Conservation (phyloP, 78 protist species). For the Dictyostelium firmibasis region DNA sequence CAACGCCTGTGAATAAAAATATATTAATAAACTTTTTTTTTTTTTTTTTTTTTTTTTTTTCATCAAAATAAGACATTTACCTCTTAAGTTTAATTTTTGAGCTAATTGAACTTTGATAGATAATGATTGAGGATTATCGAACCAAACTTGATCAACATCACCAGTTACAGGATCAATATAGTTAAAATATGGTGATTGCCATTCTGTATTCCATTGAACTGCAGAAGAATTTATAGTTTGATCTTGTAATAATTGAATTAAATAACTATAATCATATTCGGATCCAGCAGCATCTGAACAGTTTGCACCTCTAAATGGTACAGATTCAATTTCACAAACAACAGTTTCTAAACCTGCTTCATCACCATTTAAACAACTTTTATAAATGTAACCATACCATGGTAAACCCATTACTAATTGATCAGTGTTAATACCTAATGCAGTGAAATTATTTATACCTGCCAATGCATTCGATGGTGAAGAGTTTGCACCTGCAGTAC, state of each 20-base stretch:
- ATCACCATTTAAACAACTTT: neutral
- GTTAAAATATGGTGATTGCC: slow-evolving; percentile 68
- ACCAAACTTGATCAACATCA: slow-evolving; percentile 48
- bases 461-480: neutral
- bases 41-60: no score
- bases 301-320: slow-evolving; percentile 25
- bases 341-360: neutral
- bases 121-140: slow-evolving; percentile 57
- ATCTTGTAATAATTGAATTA: neutral
- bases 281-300: slow-evolving; percentile 83
- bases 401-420: slow-evolving; percentile 84
- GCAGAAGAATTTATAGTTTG: neutral
- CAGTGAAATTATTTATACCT: slow-evolving; percentile 49
- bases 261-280: slow-evolving; percentile 13
- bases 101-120: slow-evolving; percentile 34
- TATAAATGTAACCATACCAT: slow-evolving; percentile 81
- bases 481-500: slow-evolving; percentile 83
- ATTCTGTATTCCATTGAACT: slow-evolving; percentile 14
- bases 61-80: neutral
- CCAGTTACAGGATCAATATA: slow-evolving; percentile 4
- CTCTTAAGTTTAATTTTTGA: neutral
- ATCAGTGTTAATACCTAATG: slow-evolving; percentile 36
- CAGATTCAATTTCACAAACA: slow-evolving; percentile 20
- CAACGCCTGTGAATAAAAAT: slow-evolving; percentile 11
- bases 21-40: neutral